Percentiles rank a stretch among this genome's conserved stretches.
Conservation (phyloP, 2,329 filamentous ascomycete species). For the Phoma sp. region DNA sequence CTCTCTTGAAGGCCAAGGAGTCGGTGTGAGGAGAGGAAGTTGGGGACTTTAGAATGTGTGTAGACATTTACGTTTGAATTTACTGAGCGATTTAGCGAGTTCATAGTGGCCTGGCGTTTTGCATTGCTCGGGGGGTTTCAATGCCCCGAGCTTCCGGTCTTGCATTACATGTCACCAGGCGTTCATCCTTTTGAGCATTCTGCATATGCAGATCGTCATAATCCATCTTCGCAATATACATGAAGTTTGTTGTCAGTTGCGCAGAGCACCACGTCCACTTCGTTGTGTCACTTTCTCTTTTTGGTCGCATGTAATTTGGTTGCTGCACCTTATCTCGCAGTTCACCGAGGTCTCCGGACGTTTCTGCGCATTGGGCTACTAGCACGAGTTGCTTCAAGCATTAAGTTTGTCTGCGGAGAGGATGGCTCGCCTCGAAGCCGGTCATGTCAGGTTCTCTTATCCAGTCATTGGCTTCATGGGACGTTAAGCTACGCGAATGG, state of each 20-base stretch:
- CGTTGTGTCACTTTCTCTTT: too few species aligned
- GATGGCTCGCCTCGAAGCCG: conserved; percentile 4
- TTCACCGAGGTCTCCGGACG: too few species aligned
- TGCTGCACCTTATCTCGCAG: neutral
- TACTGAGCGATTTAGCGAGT: conserved; percentile 29
- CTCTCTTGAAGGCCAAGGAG: conserved; percentile 47
- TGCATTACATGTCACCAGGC: neutral
- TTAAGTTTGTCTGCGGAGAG: neutral
- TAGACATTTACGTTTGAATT: conserved; percentile 15
- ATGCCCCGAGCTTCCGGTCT: neutral
- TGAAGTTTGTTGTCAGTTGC: neutral
- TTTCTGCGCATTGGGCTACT: too few species aligned
- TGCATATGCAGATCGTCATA: neutral
- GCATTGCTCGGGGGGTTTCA: neutral
- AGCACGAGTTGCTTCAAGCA: neutral
- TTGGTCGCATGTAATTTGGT: too few species aligned
- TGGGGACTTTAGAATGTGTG: conserved; percentile 48
- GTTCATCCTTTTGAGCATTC: neutral
- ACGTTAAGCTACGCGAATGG: neutral
- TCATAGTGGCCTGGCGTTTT: conserved; percentile 14
- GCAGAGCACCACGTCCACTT: too few species aligned
- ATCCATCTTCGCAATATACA: neutral
- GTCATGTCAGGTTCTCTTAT: neutral
- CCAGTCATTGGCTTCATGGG: neutral
- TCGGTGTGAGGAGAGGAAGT: conserved; percentile 55